Percentiles rank a stretch among this genome's conserved stretches.
These are phyloP conservation scores for Ramalina intermedia DNA, from an alignment of 495 filamentous ascomycete genomes.

Conservation along the genomic window DNA sequence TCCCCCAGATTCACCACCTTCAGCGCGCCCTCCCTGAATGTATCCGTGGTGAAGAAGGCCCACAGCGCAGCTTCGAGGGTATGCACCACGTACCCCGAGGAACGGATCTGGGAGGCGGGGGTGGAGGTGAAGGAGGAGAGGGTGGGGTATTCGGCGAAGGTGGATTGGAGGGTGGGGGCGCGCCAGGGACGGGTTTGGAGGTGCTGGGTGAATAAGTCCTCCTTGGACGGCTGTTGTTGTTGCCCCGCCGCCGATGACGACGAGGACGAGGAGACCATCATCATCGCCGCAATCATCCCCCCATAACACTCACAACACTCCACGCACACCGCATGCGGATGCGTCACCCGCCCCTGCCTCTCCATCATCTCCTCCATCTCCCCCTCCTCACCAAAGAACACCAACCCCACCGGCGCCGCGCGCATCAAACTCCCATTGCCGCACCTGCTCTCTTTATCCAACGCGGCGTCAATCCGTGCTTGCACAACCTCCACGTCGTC, in stretches of 20 bases:
- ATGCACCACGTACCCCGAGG: constrained; percentile 32
- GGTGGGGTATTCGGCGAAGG: constrained; percentile 1
- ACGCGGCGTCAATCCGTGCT: constrained; percentile 3
- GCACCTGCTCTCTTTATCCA: constrained; percentile 9
- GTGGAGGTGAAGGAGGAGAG: constrained; percentile 15
- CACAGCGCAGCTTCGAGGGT: constrained; percentile 33
- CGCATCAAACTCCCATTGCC: constrained; percentile 37
- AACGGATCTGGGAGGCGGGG: constrained; percentile 15
- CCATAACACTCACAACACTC: constrained; percentile 32
- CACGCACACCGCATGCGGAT: constrained; percentile 25
- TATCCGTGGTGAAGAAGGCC: constrained; percentile 28
- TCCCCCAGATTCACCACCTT: constrained; percentile 32
- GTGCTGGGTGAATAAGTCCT: not conserved
- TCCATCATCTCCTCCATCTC: constrained; percentile 12
- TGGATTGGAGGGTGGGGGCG: not conserved
- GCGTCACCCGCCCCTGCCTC: constrained; percentile 21
- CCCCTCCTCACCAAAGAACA: constrained; percentile 1
- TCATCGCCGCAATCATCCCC: constrained; percentile 11
- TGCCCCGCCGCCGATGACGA: not conserved
- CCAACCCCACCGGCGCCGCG: constrained; percentile 25
- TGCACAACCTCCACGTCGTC: constrained; percentile 3
- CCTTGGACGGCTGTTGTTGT: not conserved
- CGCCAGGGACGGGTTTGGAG: no score
- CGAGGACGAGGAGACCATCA: no score
- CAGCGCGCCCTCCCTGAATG: constrained; percentile 28